Evolutionary conservation across 768 basidiomycete genomes (phyloP).

Genomic region (Termitomyces sp.): DNA sequence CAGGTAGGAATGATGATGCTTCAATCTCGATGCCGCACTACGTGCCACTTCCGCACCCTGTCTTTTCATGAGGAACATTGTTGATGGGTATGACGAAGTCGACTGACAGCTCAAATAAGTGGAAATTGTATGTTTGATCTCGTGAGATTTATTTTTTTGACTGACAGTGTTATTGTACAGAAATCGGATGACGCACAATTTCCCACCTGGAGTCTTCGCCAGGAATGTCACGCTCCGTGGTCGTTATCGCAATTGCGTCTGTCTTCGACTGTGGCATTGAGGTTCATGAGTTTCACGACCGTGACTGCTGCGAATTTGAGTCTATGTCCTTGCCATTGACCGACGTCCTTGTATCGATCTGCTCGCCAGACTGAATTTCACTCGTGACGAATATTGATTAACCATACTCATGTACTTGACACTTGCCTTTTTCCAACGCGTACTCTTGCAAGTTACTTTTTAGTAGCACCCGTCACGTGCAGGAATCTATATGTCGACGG

Average conservation of each 20-base stretch:
- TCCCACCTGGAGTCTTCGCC: not conserved
- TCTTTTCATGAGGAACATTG: not conserved
- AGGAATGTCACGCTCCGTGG: too few species aligned
- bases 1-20: not conserved
- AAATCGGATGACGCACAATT: not conserved
- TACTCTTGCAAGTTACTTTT: not conserved
- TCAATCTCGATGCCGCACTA: not conserved
- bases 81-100: not conserved
- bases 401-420: not conserved
- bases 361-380: not conserved
- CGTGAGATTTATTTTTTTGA: not conserved
- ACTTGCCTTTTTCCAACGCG: not conserved
- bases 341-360: not conserved
- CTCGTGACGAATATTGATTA: too few species aligned
- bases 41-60: not conserved
- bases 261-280: not conserved
- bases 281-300: too few species aligned
- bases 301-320: not conserved
- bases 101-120: not conserved
- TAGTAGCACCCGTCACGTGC: not conserved
- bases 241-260: not conserved
- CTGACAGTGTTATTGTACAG: not conserved
- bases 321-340: not conserved
- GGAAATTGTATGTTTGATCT: not conserved
- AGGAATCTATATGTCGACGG: too few species aligned